Evolutionary conservation across 371 early-diverging fungal species (phyloP), one percentile per base, ranked within the genome.

Genomic region (Modicella reniformis): DNA sequence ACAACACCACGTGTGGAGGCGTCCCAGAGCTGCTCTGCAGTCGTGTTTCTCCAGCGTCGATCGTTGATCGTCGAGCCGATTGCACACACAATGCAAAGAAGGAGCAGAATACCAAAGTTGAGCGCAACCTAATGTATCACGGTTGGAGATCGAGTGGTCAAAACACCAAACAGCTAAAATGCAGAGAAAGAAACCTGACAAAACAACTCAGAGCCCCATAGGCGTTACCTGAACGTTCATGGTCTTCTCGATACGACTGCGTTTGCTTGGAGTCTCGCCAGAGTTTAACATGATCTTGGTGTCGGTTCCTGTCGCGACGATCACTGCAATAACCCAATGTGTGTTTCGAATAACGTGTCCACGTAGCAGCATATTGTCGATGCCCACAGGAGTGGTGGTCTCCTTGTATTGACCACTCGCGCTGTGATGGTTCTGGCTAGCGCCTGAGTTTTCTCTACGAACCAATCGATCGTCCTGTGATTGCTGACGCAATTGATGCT

Each of bases 241-340:
- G 70, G 91, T 88, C 51, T 87, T 91, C 74, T 98, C 99, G 60
- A 98, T 92, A 51, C 88, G 88, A 70, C 95, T 95, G 63, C 92
- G 84, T 82, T 98, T 98, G 55, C 88, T 90, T 9, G 95, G 95
- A 2, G 95, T 92, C 25, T 87, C 86, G 17, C 93, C 94, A 25
- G 93, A 88, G 82, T 96, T 96, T 49, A 93, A 82, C 73, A 94
- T 91, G 70, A 95, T 92, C 83, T 97, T 98, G 59, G 98, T 96
- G 59, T 97, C 95, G 25, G 86, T 83, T 29, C 98, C 99, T 0
- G 97, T 97, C 65, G 88, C 94, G 13, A 96, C 75, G 15, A 95
- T 94, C 5, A 95, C 68, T 0, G 92, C 96, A 58, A 96, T 90
- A 4, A 92, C 88, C 89, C 91, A 93, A 58, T 92, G 91, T 0